Base-by-base conservation (phyloP, 2,329 filamentous ascomycete genomes). In the Teratosphaeriaceae sp. region DNA sequence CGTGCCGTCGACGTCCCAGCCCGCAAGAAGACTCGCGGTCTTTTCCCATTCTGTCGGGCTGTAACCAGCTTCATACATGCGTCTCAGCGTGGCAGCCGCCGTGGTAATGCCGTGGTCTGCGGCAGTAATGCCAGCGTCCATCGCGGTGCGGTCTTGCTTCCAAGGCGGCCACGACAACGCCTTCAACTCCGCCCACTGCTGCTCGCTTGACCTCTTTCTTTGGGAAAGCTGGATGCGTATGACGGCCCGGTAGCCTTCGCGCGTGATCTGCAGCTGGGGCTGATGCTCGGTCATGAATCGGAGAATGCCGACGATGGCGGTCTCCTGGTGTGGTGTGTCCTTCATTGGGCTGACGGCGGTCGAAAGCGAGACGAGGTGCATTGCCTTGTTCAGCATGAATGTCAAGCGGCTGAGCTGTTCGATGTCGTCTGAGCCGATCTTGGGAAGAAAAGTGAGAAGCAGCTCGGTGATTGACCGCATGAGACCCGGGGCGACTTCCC, bases 161-260 rank as follows among this genome's bases (percentile, higher is more conserved):
- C 78, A 83, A 0, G 79, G 79, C 12, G 79, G 79, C 79, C 79
- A 83, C 6, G 75, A 78, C 7, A 70, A 63, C 2, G 76, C 70
- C 63, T 82, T 80, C 16, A 80, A 63, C 34, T 68, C 63, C 2
- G 78, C 78, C 70, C 77, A 82, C 45, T 76, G 67, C 21, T 65
- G 70, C 53, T 83, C 79, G 21, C 65, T 61, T 0, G 52, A 27
- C 1, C 76, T 79, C 57, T 82, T 82, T 33, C 64, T 65, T 43
- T 76, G 76, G 5, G 73, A 71, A 11, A 82, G 61, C 52, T 82
- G 78, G n/a, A 77, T 67, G 2, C 68, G 67, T 24, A 71, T 62
- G 13, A 82, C 64, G 21, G 73, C 74, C 43, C 73, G 68, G 56
- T 80, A 82, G 3, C 79, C 79, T 54, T 66, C 62, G 38, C 72